phyloP scores from a whole-genome alignment of 768 basidiomycete species.

The Tremella yokohamensis region DNA sequence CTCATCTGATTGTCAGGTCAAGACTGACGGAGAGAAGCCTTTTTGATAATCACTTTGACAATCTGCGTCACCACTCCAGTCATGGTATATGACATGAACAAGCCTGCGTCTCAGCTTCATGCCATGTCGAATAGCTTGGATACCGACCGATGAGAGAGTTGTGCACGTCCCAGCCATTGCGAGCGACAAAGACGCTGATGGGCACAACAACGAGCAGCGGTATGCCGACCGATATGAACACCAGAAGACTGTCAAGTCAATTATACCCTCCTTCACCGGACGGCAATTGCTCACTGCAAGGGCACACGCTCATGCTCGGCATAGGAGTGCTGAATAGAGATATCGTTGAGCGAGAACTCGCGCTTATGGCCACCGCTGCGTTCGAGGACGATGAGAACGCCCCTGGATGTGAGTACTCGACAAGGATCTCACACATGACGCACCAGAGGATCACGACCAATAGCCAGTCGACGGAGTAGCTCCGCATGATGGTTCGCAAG shows the following conservation, averaged over 20 bases:
- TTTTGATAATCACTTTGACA: slow-evolving; percentile 56
- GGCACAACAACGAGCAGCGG: slow-evolving; percentile 68
- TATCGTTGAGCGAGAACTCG: slow-evolving; percentile 48
- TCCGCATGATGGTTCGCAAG: slow-evolving; percentile 28
- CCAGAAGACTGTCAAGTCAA: slow-evolving; percentile 31
- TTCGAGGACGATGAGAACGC: slow-evolving; percentile 38
- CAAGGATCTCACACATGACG: slow-evolving; percentile 4
- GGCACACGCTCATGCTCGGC: slow-evolving; percentile 45
- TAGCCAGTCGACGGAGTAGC: slow-evolving; percentile 46
- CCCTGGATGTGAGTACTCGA: slow-evolving; percentile 21
- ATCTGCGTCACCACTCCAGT: slow-evolving; percentile 81
- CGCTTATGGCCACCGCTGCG: slow-evolving; percentile 44
- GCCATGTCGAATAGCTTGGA: not conserved
- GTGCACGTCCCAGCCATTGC: slow-evolving; percentile 88
- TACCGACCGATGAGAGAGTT: slow-evolving; percentile 55
- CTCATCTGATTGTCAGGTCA: slow-evolving; percentile 41
- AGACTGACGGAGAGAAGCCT: not conserved
- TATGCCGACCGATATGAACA: slow-evolving; percentile 58
- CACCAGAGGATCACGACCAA: slow-evolving; percentile 44
- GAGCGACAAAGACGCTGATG: slow-evolving; percentile 67
- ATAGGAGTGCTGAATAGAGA: slow-evolving; percentile 48
- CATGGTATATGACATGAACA: slow-evolving; percentile 69
- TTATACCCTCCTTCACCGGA: not conserved
- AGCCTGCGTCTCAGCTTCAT: slow-evolving; percentile 49
- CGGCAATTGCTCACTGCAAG: slow-evolving; percentile 26